A percentile compares a stretch with the other conserved stretches of the same genome.
Evolutionary conservation across 2,329 filamentous ascomycete genomes (phyloP).

Genomic region (Helicocarpus griseus): DNA sequence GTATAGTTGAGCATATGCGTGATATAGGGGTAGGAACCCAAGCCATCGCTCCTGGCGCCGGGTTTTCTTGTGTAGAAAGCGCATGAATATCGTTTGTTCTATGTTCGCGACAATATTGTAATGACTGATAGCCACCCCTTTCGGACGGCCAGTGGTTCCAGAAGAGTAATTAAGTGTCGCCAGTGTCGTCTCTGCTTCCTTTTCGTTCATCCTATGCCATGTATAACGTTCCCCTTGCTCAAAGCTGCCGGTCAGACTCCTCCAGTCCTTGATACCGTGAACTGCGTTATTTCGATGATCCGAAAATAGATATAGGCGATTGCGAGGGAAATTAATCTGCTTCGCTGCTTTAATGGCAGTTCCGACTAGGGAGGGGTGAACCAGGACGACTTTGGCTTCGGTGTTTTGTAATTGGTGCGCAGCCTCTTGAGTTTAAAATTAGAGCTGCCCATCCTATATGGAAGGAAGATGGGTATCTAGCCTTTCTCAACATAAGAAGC

Average conservation of each 20-base stretch:
- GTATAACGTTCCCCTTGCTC: background rate
- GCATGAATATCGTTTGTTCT: slow-evolving; percentile 41
- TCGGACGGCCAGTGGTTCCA: slow-evolving; percentile 82
- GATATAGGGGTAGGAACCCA: slow-evolving; percentile 8
- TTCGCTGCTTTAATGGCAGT: slow-evolving; percentile 29
- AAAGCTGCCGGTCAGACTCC: background rate
- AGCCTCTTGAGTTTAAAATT: slow-evolving; percentile 31
- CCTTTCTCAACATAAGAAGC: too few relatives aligned
- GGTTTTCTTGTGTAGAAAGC: background rate
- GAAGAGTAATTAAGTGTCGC: slow-evolving; percentile 60
- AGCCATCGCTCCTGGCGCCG: slow-evolving; percentile 1
- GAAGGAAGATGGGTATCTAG: background rate
- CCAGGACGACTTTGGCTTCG: slow-evolving; percentile 40
- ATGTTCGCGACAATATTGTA: slow-evolving; percentile 70
- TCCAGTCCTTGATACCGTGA: slow-evolving; percentile 16
- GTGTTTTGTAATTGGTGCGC: slow-evolving; percentile 44
- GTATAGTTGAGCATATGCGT: slow-evolving; percentile 24
- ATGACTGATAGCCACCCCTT: slow-evolving; percentile 82
- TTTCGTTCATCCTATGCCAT: background rate
- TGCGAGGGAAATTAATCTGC: slow-evolving; percentile 12
- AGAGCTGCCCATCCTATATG: background rate
- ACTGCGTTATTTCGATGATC: slow-evolving; percentile 6
- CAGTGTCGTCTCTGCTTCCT: slow-evolving; percentile 19
- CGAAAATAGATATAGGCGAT: slow-evolving; percentile 17
- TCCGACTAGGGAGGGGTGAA: slow-evolving; percentile 39